Percentiles rank a stretch among this genome's conserved stretches.
Conservation (phyloP, 306 rosid species). For the Rosa lucieae region DNA sequence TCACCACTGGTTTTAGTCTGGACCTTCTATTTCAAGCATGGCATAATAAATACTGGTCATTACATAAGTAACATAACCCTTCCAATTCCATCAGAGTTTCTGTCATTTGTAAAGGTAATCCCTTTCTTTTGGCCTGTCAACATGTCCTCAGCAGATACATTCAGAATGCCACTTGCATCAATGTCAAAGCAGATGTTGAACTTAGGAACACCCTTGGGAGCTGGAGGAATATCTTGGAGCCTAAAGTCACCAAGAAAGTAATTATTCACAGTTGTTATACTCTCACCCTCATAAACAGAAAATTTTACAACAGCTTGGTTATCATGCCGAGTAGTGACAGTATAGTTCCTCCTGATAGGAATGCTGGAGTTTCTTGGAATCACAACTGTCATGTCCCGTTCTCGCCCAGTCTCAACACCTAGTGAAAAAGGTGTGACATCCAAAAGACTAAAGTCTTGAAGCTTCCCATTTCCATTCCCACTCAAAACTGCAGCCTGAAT, state of each 20-base stretch:
- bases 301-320: neutral
- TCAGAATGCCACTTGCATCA: no score
- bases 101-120: no score
- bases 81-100: no score
- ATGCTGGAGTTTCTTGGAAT: conserved; percentile 11
- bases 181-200: no score
- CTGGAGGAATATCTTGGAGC: no score
- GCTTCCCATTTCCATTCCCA: neutral
- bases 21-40: no score
- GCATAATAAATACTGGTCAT: no score
- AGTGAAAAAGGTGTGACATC: conserved; percentile 15
- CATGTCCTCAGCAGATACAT: no score
- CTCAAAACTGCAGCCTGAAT: conserved; percentile 15
- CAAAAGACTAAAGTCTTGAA: conserved; percentile 8
- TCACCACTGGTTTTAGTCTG: no score
- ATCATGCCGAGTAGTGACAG: neutral
- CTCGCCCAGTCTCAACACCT: neutral
- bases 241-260: neutral
- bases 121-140: no score
- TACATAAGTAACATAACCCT: no score
- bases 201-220: no score
- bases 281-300: conserved; percentile 5
- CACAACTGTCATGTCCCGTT: neutral
- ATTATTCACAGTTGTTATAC: neutral
- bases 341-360: neutral